A percentile compares a stretch with the other conserved stretches of the same genome.
phyloP scores from a whole-genome alignment of 2,329 filamentous ascomycete genomes.

The Penicillium concentricum region DNA sequence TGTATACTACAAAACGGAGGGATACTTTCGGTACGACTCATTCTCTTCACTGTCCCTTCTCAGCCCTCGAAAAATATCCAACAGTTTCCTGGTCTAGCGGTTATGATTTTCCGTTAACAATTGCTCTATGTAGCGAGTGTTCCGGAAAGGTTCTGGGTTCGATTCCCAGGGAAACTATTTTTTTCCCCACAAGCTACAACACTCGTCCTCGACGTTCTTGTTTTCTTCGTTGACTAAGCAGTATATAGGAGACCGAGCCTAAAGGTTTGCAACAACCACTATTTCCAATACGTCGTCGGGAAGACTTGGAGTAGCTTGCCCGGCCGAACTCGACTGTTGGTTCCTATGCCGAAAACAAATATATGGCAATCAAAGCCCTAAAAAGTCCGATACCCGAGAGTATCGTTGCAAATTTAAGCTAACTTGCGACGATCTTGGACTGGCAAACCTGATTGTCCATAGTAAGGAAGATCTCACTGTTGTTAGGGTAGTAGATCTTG shows the following conservation, averaged over 20 bases:
- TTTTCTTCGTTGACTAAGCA: constrained; percentile 13
- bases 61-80: not conserved
- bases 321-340: constrained; percentile 33
- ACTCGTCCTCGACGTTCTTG: not conserved
- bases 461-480: constrained; percentile 35
- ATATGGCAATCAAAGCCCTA: constrained; percentile 29
- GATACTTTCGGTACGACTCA: constrained; percentile 24
- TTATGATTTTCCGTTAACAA: too few relatives aligned
- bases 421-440: constrained; percentile 39
- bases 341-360: constrained; percentile 30
- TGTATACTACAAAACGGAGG: constrained; percentile 33
- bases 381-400: constrained; percentile 23
- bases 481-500: constrained; percentile 37
- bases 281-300: constrained; percentile 33
- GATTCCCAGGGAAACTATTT: too few relatives aligned
- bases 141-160: too few relatives aligned
- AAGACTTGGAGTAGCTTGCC: constrained; percentile 37
- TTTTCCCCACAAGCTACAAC: too few relatives aligned
- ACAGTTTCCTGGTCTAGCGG: too few relatives aligned
- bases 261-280: constrained; percentile 34
- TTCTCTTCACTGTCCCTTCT: not conserved
- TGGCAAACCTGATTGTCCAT: constrained; percentile 40
- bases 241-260: constrained; percentile 23
- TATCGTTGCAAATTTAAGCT: constrained; percentile 37
- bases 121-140: too few relatives aligned